A percentile compares a stretch with the other conserved stretches of the same genome.
Conservation (phyloP, 768 basidiomycete species). For the Saitozyma podzolica region DNA sequence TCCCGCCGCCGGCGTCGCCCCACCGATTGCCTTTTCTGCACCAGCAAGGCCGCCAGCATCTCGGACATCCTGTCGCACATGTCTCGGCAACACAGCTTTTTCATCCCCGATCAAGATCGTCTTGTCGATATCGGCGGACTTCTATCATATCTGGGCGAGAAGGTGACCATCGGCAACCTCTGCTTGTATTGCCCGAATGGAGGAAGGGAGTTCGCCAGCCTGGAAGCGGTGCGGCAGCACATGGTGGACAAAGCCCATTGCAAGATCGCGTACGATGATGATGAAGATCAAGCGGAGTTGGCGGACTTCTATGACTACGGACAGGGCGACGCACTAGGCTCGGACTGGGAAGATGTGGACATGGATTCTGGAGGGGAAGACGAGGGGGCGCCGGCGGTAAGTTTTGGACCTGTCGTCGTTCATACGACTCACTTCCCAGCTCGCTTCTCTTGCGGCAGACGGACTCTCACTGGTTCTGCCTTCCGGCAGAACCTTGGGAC, state of each 20-base stretch:
- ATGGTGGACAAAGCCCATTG: conserved; percentile 94
- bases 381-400: conserved; percentile 1
- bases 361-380: conserved; percentile 33
- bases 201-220: conserved; percentile 72
- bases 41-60: conserved; percentile 58
- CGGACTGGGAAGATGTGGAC: conserved; percentile 49
- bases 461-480: conserved; percentile 71
- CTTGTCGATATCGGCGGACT: conserved; percentile 81
- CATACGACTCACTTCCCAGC: too few species aligned
- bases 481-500: conserved; percentile 87
- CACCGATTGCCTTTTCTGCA: conserved; percentile 83
- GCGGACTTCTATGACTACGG: conserved; percentile 94
- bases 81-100: conserved; percentile 84
- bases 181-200: conserved; percentile 85
- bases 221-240: conserved; percentile 88
- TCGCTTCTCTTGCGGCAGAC: conserved; percentile 64
- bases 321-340: conserved; percentile 64
- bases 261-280: conserved; percentile 86
- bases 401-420: too few species aligned
- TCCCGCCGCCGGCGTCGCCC: conserved; percentile 59
- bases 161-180: conserved; percentile 86
- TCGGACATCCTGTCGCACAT: conserved; percentile 80
- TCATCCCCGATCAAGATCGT: conserved; percentile 90
- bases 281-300: conserved; percentile 76
- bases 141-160: conserved; percentile 82